Conservation (phyloP, 108 stramenopile species). For the Cyclotella distinguenda region DNA sequence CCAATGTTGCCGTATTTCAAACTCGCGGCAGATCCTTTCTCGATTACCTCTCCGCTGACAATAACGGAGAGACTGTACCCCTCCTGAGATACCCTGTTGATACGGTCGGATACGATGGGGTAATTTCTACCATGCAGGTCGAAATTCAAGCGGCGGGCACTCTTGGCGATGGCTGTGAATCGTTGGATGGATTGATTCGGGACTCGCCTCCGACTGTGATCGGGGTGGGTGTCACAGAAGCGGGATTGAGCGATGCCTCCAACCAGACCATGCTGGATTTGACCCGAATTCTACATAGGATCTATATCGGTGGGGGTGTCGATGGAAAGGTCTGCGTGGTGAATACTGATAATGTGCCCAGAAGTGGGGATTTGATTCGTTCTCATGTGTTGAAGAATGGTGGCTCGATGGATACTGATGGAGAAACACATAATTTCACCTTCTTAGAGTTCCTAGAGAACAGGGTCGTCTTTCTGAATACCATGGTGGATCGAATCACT, state of each 20-base stretch:
- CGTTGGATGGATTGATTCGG: too few relatives aligned
- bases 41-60: constrained; percentile 48
- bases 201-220: too few relatives aligned
- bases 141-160: constrained; percentile 64
- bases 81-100: constrained; percentile 59
- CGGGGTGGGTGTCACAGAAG: constrained; percentile 88
- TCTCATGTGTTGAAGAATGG: constrained; percentile 59
- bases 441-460: constrained; percentile 51
- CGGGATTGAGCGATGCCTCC: constrained; percentile 63
- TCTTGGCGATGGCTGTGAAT: too few relatives aligned
- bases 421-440: neutral
- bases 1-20: constrained; percentile 64
- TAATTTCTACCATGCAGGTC: constrained; percentile 44
- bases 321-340: constrained; percentile 62
- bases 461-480: constrained; percentile 74
- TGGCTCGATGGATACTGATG: constrained; percentile 1
- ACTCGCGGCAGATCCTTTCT: constrained; percentile 73
- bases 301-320: constrained; percentile 15
- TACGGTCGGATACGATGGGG: constrained; percentile 62
- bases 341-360: constrained; percentile 89
- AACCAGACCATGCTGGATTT: constrained; percentile 75
- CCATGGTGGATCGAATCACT: constrained; percentile 93
- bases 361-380: constrained; percentile 75
- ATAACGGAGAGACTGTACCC: neutral
- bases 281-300: constrained; percentile 46